Evolutionary conservation across 768 basidiomycete genomes (phyloP), one percentile per base, ranked within the genome.

Genomic region (Hypsizygus marmoreus): DNA sequence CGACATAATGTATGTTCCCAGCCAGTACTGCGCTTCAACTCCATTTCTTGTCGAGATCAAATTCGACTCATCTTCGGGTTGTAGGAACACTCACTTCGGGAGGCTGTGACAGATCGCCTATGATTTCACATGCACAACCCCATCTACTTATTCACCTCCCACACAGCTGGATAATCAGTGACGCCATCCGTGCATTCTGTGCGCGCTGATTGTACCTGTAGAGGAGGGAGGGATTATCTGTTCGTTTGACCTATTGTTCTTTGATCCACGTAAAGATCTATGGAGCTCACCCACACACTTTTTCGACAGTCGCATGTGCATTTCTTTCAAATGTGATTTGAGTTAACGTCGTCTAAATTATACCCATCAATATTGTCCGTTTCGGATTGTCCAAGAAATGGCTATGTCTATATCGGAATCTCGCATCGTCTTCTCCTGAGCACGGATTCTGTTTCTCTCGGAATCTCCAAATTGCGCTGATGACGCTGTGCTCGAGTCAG

Each of bases 201-300:
- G 23, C 26, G 20, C 32, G 28, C 42, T 43, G 16, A 42, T 42
- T 31, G 33, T 17, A 23, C 17, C 22, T 5, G 11, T 30, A 40
- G 17, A 6, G 31, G 31, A n/a, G 28, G 43, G 22, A 22, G 25
- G 31, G n/a, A n/a, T n/a, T n/a, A n/a, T n/a, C n/a, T n/a, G n/a
- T n/a, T n/a, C n/a, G n/a, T n/a, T n/a, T n/a, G n/a, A n/a, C n/a
- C n/a, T n/a, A n/a, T n/a, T n/a, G n/a, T n/a, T n/a, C n/a, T 5
- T 29, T 29, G 39, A 30, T 40, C 6, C 16, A n/a, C 31, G 12
- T 38, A 25, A 38, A 38, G 16, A 45, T 37, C 33, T 26, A 45
- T 24, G 41, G 41, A 19, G 41, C 20, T 42, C 41, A 33, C 35
- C 24, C 24, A 39, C 29, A n/a, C n/a, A 11, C 42, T 24, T 46